Evolutionary conservation across 352 stramenopile species (phyloP).

Genomic region (Pythium pyrilobum): DNA sequence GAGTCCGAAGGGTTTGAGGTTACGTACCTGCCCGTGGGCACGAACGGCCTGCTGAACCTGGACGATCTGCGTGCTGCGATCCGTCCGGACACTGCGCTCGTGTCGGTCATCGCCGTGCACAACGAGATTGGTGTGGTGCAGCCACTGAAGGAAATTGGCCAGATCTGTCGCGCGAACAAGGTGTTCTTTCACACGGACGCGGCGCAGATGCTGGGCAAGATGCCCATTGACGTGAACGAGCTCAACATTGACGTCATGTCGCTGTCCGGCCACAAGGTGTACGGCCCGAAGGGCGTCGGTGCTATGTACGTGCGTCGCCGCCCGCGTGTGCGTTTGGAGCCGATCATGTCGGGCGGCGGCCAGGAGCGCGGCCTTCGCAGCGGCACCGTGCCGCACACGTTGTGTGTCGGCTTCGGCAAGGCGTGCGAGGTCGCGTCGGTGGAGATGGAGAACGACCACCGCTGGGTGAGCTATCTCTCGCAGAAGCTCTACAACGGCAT

Average conservation of each 20-base stretch:
- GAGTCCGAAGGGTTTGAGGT: conserved; percentile 98
- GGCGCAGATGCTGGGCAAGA: conserved; percentile 97
- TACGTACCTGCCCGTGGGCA: conserved; percentile 93
- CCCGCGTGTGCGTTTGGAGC: conserved; percentile 96
- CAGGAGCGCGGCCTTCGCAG: conserved; percentile 97
- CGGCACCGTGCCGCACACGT: conserved; percentile 77
- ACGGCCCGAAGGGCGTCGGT: conserved; percentile 98
- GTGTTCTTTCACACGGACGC: conserved; percentile 99
- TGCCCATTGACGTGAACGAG: conserved; percentile 98
- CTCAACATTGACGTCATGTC: conserved; percentile 99
- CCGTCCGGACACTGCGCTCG: conserved; percentile 93
- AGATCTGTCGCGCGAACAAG: conserved; percentile 89
- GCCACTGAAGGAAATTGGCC: conserved; percentile 95
- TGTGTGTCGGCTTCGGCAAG: conserved; percentile 86
- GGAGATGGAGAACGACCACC: conserved; percentile 96
- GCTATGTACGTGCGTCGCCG: conserved; percentile 96
- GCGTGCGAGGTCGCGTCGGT: conserved; percentile 90
- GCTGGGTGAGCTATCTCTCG: conserved; percentile 94
- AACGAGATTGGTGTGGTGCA: conserved; percentile 99
- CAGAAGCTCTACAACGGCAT: conserved; percentile 92
- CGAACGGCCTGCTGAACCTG: conserved; percentile 95
- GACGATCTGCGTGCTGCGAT: conserved; percentile 93
- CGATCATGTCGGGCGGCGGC: conserved; percentile 96
- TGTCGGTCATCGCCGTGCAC: conserved; percentile 99
- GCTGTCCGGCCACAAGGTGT: conserved; percentile 97